Conservation (phyloP, 2,329 filamentous ascomycete genomes). For the Ophiostoma sp. region DNA sequence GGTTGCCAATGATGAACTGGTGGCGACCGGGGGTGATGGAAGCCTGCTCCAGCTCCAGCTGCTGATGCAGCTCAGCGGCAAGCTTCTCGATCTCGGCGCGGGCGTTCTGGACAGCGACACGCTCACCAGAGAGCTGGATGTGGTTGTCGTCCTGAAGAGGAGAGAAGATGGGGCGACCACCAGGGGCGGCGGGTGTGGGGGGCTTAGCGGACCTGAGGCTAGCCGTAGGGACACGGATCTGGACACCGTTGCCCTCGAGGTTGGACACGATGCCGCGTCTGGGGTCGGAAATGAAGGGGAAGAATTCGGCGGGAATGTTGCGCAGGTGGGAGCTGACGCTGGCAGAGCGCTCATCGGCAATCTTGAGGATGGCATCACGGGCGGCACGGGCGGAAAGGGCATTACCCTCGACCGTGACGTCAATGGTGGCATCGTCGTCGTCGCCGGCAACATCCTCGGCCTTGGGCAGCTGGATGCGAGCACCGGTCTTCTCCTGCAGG, state of each 20-base stretch:
- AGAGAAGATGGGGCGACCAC: conserved; percentile 63
- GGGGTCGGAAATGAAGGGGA: conserved; percentile 85
- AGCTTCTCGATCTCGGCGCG: conserved; percentile 75
- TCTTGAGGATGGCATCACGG: conserved; percentile 75
- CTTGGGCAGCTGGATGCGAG: conserved; percentile 84
- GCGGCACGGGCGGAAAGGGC: conserved; percentile 80
- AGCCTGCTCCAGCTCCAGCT: conserved; percentile 71
- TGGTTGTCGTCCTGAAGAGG: conserved; percentile 63
- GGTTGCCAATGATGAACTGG: conserved; percentile 88
- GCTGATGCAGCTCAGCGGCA: conserved; percentile 67
- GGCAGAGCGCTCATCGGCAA: conserved; percentile 78
- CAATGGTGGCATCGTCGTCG: conserved; percentile 75
- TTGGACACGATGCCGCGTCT: conserved; percentile 62
- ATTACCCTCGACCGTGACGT: conserved; percentile 87
- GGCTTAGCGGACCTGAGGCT: conserved; percentile 68
- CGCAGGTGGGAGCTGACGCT: conserved; percentile 77
- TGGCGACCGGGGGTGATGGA: conserved; percentile 82
- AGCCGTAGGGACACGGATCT: conserved; percentile 77
- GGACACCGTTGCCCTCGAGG: conserved; percentile 70
- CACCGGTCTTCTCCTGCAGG: conserved; percentile 83
- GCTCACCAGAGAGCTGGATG: conserved; percentile 83
- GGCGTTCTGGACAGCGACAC: conserved; percentile 71
- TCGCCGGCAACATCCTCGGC: conserved; percentile 65
- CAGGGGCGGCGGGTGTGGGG: conserved; percentile 55
- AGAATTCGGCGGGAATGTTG: conserved; percentile 84